Evolutionary conservation across 1,284 basidiomycete genomes (phyloP).

Genomic region (Filobasidium uniguttulatum): DNA sequence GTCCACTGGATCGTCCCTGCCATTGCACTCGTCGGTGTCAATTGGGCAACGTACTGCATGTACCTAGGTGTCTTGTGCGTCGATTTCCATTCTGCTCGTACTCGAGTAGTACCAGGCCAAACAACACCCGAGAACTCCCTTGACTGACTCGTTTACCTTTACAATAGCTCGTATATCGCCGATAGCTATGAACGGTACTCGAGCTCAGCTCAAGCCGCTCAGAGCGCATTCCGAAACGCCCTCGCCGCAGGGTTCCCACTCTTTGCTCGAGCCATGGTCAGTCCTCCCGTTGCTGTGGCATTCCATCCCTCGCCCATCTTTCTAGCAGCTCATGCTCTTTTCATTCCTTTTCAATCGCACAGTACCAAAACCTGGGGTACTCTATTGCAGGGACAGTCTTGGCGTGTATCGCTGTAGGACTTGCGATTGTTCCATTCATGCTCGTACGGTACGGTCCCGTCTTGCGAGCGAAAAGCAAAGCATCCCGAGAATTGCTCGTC

Average conservation of each 20-base stretch:
- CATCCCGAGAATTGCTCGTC: no score
- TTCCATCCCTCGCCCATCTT: not conserved
- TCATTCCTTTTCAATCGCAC: not conserved
- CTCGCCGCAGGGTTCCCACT: constrained; percentile 38
- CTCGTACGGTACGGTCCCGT: constrained; percentile 3
- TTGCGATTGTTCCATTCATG: constrained; percentile 1
- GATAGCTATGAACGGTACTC: constrained; percentile 47
- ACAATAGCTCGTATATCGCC: constrained; percentile 47
- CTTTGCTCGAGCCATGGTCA: constrained; percentile 4
- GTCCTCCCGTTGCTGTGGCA: not conserved
- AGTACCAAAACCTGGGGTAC: no score
- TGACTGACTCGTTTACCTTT: constrained; percentile 9
- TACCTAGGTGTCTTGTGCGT: not conserved
- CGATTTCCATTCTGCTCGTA: constrained; percentile 3
- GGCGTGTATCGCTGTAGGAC: not conserved
- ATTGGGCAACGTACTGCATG: not conserved
- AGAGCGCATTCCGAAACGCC: not conserved
- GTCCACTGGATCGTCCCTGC: constrained; percentile 17
- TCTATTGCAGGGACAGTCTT: no score
- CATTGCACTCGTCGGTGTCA: constrained; percentile 13
- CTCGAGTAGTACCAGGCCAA: no score
- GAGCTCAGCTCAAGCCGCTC: constrained; percentile 21
- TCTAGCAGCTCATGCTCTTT: not conserved
- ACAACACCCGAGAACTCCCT: no score
- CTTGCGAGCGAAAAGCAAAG: not conserved